Evolutionary conservation across 768 basidiomycete genomes (phyloP), one percentile per base, ranked within the genome.

Genomic region (Lactifluus pinguis): DNA sequence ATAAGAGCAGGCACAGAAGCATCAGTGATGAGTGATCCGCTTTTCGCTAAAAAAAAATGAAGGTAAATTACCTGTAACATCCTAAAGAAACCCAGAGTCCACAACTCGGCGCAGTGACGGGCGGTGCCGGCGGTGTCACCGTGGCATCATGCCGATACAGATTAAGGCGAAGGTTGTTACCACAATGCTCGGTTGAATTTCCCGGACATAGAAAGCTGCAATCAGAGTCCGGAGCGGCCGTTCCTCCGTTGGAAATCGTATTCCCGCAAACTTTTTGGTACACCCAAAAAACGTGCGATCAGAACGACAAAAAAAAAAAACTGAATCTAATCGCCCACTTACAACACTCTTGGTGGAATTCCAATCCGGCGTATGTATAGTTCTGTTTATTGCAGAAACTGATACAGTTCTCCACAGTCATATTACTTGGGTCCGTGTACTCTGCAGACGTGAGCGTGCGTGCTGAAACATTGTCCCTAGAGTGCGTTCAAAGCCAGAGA

Each of bases 11-110:
- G n/a, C n/a, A n/a, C n/a, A n/a, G n/a, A n/a, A n/a, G n/a, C n/a
- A n/a, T n/a, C n/a, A n/a, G n/a, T n/a, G n/a, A n/a, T 58, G 45
- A 56, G 59, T 34, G 55, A 52, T 49, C 48, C 55, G 14, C 49
- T 65, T 41, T 51, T 41, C 7, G n/a, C n/a, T 29, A 4, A 39
- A 49, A 57, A 55, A 36, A 49, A 49, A 38, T n/a, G n/a, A 52
- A 30, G 47, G 6, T 32, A 5, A 29, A 67, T 76, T 66, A 86
- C 87, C 74, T 84, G 73, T 80, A 89, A 69, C 89, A 91, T 19
- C 89, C 89, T 34, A 89, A 77, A 0, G 82, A 84, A 6, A 73
- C 69, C 87, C 88, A 90, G 34, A 79, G 74, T 4, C 85, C 87
- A 34, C 85, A 78, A 51, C 70, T 79, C 4, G 79, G 74, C 0